These are phyloP conservation scores for Yamadazyma friedrichii DNA, from an alignment of 1,139 yeast genomes.

Conservation along the genomic window DNA sequence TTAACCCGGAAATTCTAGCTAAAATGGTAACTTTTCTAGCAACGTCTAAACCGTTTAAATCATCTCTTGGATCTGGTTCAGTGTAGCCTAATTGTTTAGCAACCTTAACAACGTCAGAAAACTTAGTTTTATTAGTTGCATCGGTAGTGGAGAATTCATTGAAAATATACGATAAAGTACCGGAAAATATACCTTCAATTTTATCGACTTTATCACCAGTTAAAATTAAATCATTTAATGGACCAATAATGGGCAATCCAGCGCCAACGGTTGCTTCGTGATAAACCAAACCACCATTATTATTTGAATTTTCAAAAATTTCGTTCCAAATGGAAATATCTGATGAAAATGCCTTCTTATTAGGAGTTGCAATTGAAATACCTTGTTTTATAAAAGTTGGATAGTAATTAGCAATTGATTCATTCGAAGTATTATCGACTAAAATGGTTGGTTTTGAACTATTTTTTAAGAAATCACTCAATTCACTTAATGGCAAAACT, in stretches of 20 bases:
- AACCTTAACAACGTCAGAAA: constrained; percentile 83
- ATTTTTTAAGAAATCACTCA: constrained; percentile 60
- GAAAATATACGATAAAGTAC: constrained; percentile 94
- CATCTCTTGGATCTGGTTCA: constrained; percentile 99
- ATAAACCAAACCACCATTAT: constrained; percentile 76
- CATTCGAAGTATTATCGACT: constrained; percentile 92
- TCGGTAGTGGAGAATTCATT: constrained; percentile 81
- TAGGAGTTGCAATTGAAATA: constrained; percentile 94
- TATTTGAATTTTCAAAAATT: constrained; percentile 56
- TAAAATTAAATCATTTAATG: constrained; percentile 78
- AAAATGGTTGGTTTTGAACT: constrained; percentile 77
- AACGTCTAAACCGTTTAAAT: constrained; percentile 93
- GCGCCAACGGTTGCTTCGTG: constrained; percentile 99
- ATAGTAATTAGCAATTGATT: constrained; percentile 69
- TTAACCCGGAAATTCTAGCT: constrained; percentile 86
- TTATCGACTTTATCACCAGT: constrained; percentile 92
- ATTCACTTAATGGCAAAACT: constrained; percentile 54
- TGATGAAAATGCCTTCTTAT: constrained; percentile 95
- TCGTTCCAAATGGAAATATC: constrained; percentile 72
- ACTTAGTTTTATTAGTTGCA: constrained; percentile 57
- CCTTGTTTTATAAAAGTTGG: constrained; percentile 73
- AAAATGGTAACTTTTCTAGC: constrained; percentile 97
- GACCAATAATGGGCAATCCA: constrained; percentile 89
- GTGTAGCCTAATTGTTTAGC: constrained; percentile 95
- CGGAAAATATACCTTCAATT: constrained; percentile 95